phyloP scores from a whole-genome alignment of 2,329 filamentous ascomycete species.

The Penicillium sp. region DNA sequence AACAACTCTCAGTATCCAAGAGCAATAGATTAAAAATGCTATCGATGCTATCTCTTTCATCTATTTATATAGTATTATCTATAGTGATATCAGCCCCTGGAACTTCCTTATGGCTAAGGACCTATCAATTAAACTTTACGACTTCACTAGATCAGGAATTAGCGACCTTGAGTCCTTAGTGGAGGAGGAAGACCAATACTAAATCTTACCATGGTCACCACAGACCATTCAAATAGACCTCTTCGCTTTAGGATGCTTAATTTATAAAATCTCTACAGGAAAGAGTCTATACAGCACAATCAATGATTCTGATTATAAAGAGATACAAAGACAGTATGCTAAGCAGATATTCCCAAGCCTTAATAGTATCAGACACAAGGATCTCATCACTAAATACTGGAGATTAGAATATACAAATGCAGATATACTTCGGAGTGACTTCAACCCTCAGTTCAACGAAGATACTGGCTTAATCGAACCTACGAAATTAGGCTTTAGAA shows the following conservation, averaged over 20 bases:
- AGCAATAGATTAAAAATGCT: conserved; percentile 8
- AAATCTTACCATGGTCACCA: not conserved
- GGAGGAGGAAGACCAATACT: conserved; percentile 2
- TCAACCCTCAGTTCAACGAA: not conserved
- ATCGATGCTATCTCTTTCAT: conserved; percentile 9
- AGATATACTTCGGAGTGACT: not conserved
- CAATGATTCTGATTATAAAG: conserved; percentile 1
- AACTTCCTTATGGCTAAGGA: conserved; percentile 23
- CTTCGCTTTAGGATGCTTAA: conserved; percentile 5
- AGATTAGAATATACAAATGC: not conserved
- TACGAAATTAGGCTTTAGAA: not conserved
- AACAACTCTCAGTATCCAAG: not conserved
- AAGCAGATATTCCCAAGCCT: not conserved
- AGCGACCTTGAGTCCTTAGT: not conserved
- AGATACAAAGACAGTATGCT: not conserved
- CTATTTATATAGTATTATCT: conserved; percentile 13
- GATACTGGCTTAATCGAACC: not conserved
- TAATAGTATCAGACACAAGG: not conserved
- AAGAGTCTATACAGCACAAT: not conserved
- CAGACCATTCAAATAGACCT: not conserved
- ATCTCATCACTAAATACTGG: conserved; percentile 4
- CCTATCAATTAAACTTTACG: conserved; percentile 18
- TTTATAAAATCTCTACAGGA: conserved; percentile 3
- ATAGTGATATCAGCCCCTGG: conserved; percentile 17
- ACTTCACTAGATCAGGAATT: conserved; percentile 12